Evolutionary conservation across 108 stramenopile genomes (phyloP).

Genomic region (Craspedostauros australis): DNA sequence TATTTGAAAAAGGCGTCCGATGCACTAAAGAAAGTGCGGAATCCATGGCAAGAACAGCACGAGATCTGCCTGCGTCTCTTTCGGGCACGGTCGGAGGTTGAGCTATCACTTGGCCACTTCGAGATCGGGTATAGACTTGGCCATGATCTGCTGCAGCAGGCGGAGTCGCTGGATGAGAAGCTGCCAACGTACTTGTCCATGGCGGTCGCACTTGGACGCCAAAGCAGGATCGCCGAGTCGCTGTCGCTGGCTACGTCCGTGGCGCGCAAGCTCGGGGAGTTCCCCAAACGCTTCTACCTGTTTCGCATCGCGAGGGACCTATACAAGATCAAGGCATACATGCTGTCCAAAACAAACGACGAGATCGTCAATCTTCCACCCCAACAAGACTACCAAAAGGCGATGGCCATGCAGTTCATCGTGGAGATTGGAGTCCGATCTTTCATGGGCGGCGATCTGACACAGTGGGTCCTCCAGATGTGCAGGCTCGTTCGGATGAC

Average conservation of each 20-base stretch:
- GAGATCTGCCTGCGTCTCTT: conserved; percentile 21
- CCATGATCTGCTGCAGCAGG: conserved; percentile 1
- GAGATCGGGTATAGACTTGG: conserved; percentile 10
- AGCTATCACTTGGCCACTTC: conserved; percentile 21
- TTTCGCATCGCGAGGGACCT: conserved; percentile 16
- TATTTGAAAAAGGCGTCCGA: conserved; percentile 19
- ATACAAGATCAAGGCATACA: not conserved
- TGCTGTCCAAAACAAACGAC: conserved; percentile 9
- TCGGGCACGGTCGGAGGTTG: conserved; percentile 10
- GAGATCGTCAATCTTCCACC: conserved; percentile 15
- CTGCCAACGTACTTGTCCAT: conserved; percentile 16
- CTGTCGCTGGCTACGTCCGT: not conserved
- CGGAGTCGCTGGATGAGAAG: conserved; percentile 15
- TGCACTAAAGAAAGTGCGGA: conserved; percentile 1
- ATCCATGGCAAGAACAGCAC: conserved; percentile 28
- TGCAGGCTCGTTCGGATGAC: conserved; percentile 14
- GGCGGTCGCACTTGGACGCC: conserved; percentile 14
- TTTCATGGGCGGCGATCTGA: conserved; percentile 1
- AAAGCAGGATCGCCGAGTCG: conserved; percentile 13
- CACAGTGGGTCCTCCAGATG: conserved; percentile 10
- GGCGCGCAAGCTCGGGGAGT: conserved; percentile 7
- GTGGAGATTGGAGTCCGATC: conserved; percentile 11
- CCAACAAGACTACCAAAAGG: conserved; percentile 4
- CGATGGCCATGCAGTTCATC: conserved; percentile 14
- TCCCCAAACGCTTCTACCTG: conserved; percentile 7